Base-by-base conservation (phyloP, 2,329 filamentous ascomycete genomes). In the Blastomyces silverae region DNA sequence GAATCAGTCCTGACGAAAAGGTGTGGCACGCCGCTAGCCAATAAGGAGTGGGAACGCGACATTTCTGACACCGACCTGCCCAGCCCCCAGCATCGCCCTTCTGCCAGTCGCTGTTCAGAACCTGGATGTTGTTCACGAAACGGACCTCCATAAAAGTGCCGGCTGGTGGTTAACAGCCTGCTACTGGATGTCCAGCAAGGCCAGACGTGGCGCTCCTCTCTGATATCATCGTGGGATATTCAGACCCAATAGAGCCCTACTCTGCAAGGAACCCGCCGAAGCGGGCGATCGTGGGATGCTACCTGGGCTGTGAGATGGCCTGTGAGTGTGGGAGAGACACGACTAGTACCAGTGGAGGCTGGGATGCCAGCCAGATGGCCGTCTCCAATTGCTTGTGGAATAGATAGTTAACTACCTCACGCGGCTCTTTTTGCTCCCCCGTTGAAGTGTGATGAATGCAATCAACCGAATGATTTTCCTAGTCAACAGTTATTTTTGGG, bases 261-360 rank as follows among this genome's bases (percentile, higher is more conserved):
- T 50, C 65, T 66, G 64, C 64, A 66, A 67, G 66, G 66, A 66
- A 67, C 64, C 66, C 63, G 64, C 50, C 34, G n/a, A 59, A 44
- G 39, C 52, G 28, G 62, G 20, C 37, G 62, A 63, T 57, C 53
- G 20, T 44, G 61, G 34, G 37, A 46, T 56, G 52, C 20, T 62
- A 44, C 52, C 0, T 28, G 34, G 25, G 20, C 13, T 28, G 20
- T n/a, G 57, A 46, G 39, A 34, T 61, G 58, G 22, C 2, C n/a
- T 28, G 22, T 17, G 46, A 20, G 44, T n/a, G 31, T 28, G 39
- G 48, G 28, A 37, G 13, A 34, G n/a, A 56, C 52, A 44, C 20
- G 44, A 8, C 39, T 28, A 13, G 42, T 61, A 22, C 22, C 17
- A 46, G 3, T 17, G 17, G 17, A 56, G 53, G 15, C 0, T 56